Percentiles rank a stretch among this genome's conserved stretches.
Evolutionary conservation across 306 rosid species (phyloP).

Genomic region (Canavalia ensiformis): DNA sequence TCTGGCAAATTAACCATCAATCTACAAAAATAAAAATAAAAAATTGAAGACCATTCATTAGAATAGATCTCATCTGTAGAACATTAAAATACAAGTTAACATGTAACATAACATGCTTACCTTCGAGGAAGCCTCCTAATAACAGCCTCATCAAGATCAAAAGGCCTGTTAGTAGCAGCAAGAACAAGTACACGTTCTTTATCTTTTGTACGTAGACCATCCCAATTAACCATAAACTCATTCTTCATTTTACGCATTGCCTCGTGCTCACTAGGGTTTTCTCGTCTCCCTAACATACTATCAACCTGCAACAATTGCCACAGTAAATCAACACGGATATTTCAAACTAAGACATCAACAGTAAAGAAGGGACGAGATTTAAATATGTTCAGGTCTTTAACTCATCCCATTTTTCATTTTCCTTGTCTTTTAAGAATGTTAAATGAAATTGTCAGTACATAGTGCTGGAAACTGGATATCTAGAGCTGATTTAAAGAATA

Average conservation of each 20-base stretch:
- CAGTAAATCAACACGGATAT: slow-evolving; percentile 14
- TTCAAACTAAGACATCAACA: slow-evolving; percentile 17
- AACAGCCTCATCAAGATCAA: slow-evolving; percentile 99
- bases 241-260: slow-evolving; percentile 99
- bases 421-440: not conserved
- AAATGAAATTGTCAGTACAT: not conserved
- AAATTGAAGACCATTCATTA: not conserved
- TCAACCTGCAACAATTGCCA: slow-evolving; percentile 73
- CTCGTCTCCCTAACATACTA: slow-evolving; percentile 98
- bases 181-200: slow-evolving; percentile 96
- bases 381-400: not conserved
- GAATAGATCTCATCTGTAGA: not conserved
- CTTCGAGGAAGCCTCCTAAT: slow-evolving; percentile 98
- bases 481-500: not conserved
- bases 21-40: slow-evolving; percentile 48
- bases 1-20: slow-evolving; percentile 97
- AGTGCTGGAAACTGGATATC: not conserved
- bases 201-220: slow-evolving; percentile 96
- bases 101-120: slow-evolving; percentile 49
- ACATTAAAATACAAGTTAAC: slow-evolving; percentile 15
- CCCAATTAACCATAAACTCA: slow-evolving; percentile 99
- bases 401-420: not conserved
- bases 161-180: slow-evolving; percentile 97
- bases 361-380: slow-evolving; percentile 7
- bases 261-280: slow-evolving; percentile 96